phyloP scores from a whole-genome alignment of 2,329 filamentous ascomycete genomes.

The Emydomyces testavorans region DNA sequence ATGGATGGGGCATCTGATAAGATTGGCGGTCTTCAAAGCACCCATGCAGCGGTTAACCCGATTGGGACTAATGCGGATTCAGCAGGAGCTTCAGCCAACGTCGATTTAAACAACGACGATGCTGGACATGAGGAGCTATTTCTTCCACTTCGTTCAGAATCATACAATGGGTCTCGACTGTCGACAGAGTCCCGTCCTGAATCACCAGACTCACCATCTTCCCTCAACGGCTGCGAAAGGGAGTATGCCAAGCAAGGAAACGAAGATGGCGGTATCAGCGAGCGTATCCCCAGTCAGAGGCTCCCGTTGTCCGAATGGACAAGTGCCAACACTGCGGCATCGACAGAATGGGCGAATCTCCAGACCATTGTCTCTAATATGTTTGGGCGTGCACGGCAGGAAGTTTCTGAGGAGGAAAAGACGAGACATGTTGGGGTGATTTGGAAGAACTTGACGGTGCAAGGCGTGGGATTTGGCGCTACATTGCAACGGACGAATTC shows the following conservation, averaged over 20 bases:
- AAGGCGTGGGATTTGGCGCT: constrained; percentile 56
- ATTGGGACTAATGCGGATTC: neutral
- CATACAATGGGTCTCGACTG: neutral
- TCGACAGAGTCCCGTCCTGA: neutral
- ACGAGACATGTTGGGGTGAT: constrained; percentile 58
- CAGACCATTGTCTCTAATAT: constrained; percentile 56
- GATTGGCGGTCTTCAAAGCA: neutral
- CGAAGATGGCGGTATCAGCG: neutral
- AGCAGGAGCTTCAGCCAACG: neutral
- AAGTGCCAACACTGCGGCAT: neutral
- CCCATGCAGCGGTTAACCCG: neutral
- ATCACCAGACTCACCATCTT: neutral
- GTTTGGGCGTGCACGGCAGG: constrained; percentile 55
- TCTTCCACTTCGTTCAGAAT: neutral
- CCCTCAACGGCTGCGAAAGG: neutral
- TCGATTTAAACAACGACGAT: neutral
- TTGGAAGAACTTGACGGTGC: constrained; percentile 59
- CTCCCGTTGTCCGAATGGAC: neutral
- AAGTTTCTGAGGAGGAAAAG: constrained; percentile 57
- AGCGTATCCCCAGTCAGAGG: neutral
- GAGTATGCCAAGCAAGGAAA: neutral
- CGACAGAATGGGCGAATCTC: constrained; percentile 43
- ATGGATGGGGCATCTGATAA: constrained; percentile 9
- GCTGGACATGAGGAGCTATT: neutral
- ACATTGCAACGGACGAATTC: constrained; percentile 47